A percentile compares a stretch with the other conserved stretches of the same genome.
These are phyloP conservation scores for Coelastrella sp. DNA, from an alignment of 139 green algal species.

Conservation along the genomic window DNA sequence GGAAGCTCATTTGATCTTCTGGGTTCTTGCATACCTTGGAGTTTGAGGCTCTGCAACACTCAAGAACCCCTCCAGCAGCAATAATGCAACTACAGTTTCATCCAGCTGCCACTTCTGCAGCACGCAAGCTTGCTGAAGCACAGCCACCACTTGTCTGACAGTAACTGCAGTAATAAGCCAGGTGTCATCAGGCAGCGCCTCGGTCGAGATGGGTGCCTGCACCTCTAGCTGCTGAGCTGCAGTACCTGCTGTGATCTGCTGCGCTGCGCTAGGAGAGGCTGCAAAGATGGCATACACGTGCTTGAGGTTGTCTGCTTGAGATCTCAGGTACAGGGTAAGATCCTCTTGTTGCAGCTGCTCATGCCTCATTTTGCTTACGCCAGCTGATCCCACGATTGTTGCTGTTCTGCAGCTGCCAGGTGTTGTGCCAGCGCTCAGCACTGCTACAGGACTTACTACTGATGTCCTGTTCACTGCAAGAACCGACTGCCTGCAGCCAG, in stretches of 20 bases:
- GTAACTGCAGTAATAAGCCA: conserved; percentile 26
- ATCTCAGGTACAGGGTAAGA: not conserved
- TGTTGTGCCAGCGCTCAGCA: not conserved
- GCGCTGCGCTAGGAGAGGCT: not conserved
- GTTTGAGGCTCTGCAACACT: conserved; percentile 29
- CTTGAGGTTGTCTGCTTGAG: not conserved
- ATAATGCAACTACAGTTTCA: not conserved
- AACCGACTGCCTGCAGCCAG: not conserved
- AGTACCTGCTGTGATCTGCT: not conserved
- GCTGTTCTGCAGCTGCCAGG: too few species aligned
- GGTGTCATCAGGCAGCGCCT: not conserved
- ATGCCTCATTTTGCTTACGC: not conserved
- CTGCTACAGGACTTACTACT: not conserved
- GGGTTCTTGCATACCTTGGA: conserved; percentile 7
- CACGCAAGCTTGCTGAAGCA: not conserved
- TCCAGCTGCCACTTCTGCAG: conserved; percentile 22
- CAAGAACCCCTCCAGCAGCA: conserved; percentile 37
- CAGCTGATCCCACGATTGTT: too few species aligned
- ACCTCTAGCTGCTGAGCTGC: not conserved
- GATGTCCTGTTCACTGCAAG: not conserved
- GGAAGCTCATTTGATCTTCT: too few species aligned
- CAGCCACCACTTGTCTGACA: conserved; percentile 21
- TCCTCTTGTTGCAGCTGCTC: not conserved
- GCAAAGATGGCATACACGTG: conserved; percentile 1
- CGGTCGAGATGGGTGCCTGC: too few species aligned